Evolutionary conservation across 768 basidiomycete genomes (phyloP).

Genomic region (Amanita inopinata): DNA sequence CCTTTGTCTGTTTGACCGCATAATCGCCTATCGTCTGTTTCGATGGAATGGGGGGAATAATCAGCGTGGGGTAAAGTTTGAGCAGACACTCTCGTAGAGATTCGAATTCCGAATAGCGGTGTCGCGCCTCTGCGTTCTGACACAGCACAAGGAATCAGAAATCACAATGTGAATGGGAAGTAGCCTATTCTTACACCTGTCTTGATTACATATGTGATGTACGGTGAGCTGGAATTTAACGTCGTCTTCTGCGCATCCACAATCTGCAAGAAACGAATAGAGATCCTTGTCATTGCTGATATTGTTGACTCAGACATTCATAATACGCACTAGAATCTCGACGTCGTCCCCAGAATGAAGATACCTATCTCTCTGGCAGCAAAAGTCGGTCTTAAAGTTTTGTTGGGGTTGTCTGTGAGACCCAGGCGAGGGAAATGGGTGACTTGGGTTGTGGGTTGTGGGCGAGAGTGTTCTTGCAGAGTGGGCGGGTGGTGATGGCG

Average conservation of each 20-base stretch:
- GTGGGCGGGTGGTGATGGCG: slow-evolving; percentile 45
- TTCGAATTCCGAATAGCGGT: slow-evolving; percentile 97
- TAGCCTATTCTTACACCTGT: slow-evolving; percentile 58
- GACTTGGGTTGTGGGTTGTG: slow-evolving; percentile 27
- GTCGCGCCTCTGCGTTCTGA: slow-evolving; percentile 72
- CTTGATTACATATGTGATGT: slow-evolving; percentile 89
- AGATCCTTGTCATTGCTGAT: too few species aligned
- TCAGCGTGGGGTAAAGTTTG: slow-evolving; percentile 89
- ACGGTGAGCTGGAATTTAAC: slow-evolving; percentile 76
- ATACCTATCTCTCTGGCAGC: slow-evolving; percentile 66
- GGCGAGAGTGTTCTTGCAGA: slow-evolving; percentile 39
- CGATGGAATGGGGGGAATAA: slow-evolving; percentile 95
- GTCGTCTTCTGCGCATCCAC: slow-evolving; percentile 93
- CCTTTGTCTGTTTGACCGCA: slow-evolving; percentile 93
- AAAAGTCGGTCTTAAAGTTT: slow-evolving; percentile 67
- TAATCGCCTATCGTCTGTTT: slow-evolving; percentile 96
- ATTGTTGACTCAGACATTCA: too few species aligned
- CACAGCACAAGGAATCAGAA: slow-evolving; percentile 6
- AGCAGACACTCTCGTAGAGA: slow-evolving; percentile 75
- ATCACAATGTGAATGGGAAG: neutral
- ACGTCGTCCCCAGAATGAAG: slow-evolving; percentile 76
- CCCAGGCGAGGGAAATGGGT: slow-evolving; percentile 48
- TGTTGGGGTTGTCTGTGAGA: slow-evolving; percentile 42
- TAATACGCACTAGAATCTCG: slow-evolving; percentile 59
- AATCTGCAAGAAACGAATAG: slow-evolving; percentile 46